Conservation (phyloP, 805 yeast species). For the Yarrowia deformans region DNA sequence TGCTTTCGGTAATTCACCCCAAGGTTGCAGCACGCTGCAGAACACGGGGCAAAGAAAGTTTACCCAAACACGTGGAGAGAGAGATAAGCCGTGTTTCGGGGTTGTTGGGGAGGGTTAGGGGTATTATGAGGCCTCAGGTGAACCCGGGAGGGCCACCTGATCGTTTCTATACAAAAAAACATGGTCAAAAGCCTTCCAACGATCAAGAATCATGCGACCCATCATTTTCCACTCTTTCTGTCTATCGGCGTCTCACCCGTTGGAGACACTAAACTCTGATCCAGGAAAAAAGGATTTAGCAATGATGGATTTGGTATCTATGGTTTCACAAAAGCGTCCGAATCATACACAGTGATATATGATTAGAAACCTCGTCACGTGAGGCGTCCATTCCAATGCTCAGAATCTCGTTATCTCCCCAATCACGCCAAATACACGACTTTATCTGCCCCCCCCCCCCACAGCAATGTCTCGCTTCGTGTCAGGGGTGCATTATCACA, state of each 20-base stretch:
- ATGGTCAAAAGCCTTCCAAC: not conserved
- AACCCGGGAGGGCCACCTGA: not conserved
- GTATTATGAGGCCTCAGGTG: too few species aligned
- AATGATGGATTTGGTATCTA: too few species aligned
- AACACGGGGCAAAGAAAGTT: constrained; percentile 10
- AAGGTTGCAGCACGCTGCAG: constrained; percentile 29
- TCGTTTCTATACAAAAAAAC: not conserved
- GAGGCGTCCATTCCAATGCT: not conserved
- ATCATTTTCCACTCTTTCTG: not conserved
- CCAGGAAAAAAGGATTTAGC: not conserved
- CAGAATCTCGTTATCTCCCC: not conserved
- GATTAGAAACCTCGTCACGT: not conserved
- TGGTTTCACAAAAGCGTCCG: too few species aligned
- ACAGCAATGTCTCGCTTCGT: not conserved
- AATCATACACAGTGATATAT: not conserved
- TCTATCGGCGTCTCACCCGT: not conserved
- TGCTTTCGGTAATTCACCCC: constrained; percentile 6
- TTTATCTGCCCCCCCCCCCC: too few species aligned
- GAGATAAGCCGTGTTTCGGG: not conserved
- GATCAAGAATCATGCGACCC: not conserved
- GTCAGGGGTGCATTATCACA: constrained; percentile 10
- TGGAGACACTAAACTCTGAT: constrained; percentile 7
- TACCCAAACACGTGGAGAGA: constrained; percentile 17
- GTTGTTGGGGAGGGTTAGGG: not conserved
- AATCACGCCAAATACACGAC: not conserved